phyloP scores from a whole-genome alignment of 306 rosid species.

The Comarum palustre region DNA sequence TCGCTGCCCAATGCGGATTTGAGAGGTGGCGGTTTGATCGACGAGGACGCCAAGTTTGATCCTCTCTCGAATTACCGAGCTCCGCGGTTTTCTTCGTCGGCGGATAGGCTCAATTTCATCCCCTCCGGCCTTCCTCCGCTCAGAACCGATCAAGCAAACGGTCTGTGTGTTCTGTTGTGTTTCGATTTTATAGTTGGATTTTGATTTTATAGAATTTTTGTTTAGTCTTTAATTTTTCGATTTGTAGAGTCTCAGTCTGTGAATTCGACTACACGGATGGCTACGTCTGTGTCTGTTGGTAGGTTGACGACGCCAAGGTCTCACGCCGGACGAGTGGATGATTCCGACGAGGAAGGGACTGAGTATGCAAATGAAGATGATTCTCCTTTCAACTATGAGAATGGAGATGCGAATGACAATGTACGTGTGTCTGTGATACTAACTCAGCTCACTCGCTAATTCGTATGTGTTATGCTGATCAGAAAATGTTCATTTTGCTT shows the following conservation, averaged over 20 bases:
- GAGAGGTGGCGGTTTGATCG: slow-evolving; percentile 34
- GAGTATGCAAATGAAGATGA: slow-evolving; percentile 46
- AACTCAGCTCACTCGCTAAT: neutral
- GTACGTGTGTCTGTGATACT: slow-evolving; percentile 20
- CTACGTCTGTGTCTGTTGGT: slow-evolving; percentile 39
- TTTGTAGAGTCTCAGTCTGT: slow-evolving; percentile 27
- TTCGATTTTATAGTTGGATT: neutral
- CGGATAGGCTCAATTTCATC: slow-evolving; percentile 45
- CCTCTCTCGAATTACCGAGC: slow-evolving; percentile 20
- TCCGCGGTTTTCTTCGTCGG: slow-evolving; percentile 41
- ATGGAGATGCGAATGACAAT: slow-evolving; percentile 28
- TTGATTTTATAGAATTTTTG: neutral
- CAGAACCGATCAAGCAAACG: slow-evolving; percentile 33
- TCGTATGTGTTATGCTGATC: slow-evolving; percentile 1
- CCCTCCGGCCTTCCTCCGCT: slow-evolving; percentile 56
- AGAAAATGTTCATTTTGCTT: neutral
- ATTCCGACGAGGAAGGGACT: slow-evolving; percentile 66
- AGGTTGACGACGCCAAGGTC: slow-evolving; percentile 55
- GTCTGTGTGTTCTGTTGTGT: slow-evolving; percentile 25
- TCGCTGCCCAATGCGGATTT: slow-evolving; percentile 62
- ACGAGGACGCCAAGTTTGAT: slow-evolving; percentile 25
- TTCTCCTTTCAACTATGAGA: slow-evolving; percentile 36
- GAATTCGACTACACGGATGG: slow-evolving; percentile 41
- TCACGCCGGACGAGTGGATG: slow-evolving; percentile 43
- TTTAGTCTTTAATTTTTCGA: neutral